Evolutionary conservation across 73 alveolate genomes (phyloP).

Genomic region (Urostyla sp.): DNA sequence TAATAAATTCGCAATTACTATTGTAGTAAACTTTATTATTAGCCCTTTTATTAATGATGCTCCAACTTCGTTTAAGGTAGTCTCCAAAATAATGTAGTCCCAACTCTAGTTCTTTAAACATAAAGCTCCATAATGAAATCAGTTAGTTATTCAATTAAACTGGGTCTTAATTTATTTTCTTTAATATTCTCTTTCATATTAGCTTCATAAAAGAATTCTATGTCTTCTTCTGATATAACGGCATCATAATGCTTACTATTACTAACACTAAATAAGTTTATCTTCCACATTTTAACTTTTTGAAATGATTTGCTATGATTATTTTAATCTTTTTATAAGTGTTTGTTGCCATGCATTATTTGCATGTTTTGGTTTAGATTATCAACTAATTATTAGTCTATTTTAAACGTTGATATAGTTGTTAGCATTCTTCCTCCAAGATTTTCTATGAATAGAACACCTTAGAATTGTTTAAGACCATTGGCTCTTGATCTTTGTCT

Average conservation of each 20-base stretch:
- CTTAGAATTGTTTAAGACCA: constrained; percentile 8
- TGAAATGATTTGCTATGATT: constrained; percentile 18
- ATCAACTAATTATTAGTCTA: constrained; percentile 46
- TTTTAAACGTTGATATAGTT: constrained; percentile 45
- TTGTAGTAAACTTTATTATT: too few relatives aligned
- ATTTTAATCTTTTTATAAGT: constrained; percentile 7
- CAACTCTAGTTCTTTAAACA: constrained; percentile 45
- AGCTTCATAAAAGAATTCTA: constrained; percentile 46
- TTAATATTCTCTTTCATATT: constrained; percentile 30
- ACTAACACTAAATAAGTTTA: constrained; percentile 21
- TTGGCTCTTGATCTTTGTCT: constrained; percentile 6
- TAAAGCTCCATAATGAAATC: constrained; percentile 50
- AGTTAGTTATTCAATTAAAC: constrained; percentile 36
- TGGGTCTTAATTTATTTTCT: constrained; percentile 16
- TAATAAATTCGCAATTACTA: constrained; percentile 10
- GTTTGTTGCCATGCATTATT: constrained; percentile 65
- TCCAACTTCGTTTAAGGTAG: too few relatives aligned
- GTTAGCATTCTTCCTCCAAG: constrained; percentile 56
- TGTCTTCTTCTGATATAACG: constrained; percentile 52
- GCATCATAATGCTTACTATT: constrained; percentile 38
- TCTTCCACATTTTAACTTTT: constrained; percentile 56
- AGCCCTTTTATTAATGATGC: too few relatives aligned
- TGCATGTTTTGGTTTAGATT: neutral
- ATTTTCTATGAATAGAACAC: constrained; percentile 32
- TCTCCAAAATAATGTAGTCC: constrained; percentile 53